Evolutionary conservation across 306 rosid species (phyloP), one percentile per base, ranked within the genome.

Genomic region (Rosa persica): DNA sequence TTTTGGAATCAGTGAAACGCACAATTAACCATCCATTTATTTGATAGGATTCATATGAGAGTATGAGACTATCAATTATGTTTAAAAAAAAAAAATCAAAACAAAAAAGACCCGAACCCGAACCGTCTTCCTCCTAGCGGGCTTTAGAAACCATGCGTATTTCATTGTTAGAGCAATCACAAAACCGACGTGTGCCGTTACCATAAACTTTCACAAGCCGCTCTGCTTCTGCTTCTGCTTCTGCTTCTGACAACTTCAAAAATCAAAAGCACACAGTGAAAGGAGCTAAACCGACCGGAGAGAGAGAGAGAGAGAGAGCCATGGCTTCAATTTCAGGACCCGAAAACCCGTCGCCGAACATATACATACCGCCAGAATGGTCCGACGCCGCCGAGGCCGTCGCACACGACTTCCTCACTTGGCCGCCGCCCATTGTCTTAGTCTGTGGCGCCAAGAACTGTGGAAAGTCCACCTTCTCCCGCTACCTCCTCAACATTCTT

Each of bases 381-480:
- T 88, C 88, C 0, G 82, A 85, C 61, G 92, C 98, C 25, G 90
- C 91, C 30, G 87, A 86, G 22, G 81, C 83, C 81, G 88, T 95
- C 9, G 88, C 78, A 1, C 49, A 71, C 61, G 79, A 71, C 40
- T 86, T 91, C 58, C 25, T 70, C 47, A 72, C 87, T 64, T 83
- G 90, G 46, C 84, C 72, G 0, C 88, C 93, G 61, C 92, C 96
- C 51, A 75, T 90, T 62, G 85, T 77, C 81, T 73, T 95, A 36
- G 79, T 95, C 10, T 95, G 98, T 42, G 97, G 98, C 38, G 86
- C 97, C 42, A 92, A 89, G 78, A 95, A 95, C 75, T 84, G 92
- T 76, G 98, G 98, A 65, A 95, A 95, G 68, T 87, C 98, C 76
- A 91, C 92, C 27, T 92, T 95, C 86, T 91, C 98, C 25, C 98